Base-by-base conservation (phyloP, 1,139 yeast species). In the Kodamaea derodonti region DNA sequence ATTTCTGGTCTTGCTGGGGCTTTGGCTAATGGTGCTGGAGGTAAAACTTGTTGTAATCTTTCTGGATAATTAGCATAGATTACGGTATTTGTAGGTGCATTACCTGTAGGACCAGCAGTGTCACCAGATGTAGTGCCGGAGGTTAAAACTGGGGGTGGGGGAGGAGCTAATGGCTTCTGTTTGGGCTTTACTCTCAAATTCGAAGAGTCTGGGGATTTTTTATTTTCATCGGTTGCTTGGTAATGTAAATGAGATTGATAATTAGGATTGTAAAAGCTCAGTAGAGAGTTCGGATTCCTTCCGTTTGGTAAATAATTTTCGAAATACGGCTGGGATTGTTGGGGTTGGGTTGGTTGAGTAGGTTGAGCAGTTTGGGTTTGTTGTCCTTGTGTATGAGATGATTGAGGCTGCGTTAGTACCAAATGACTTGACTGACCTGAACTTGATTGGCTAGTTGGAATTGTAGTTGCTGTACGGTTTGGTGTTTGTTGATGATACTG, bases 21-120 rank as follows among this genome's bases (percentile, higher is more conserved):
- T 39, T 51, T 55, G 3, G 56, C 46, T 37, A 57, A 58, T 16
- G 71, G 77, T 15, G 66, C 75, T 33, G 39, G 51, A 1, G 76
- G 75, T 29, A 68, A 51, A 11, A 56, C 46, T 27, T 39, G 47
- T 29, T 47, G 54, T 20, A 51, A 42, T 13, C 49, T 43, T 27
- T 48, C 54, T 13, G 46, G 44, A 34, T 40, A 48, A 32, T 46
- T 45, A 20, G 49, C 37, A 28, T 40, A 49, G 25, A 47, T 36
- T 23, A 45, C 38, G 3, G 39, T 36, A 11, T 29, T 32, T 24
- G 33, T 6, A 30, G 34, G 26, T 29, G 26, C 29, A 20, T 17
- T 33, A 4, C 29, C 27, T 9, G 35, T 30, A 11, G 34, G 23
- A 7, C 34, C 38, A 4, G 38, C 12, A 4, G 37, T 27, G 12